Evolutionary conservation across 208 protist genomes (phyloP).

Genomic region (Trypanosoma theileri): DNA sequence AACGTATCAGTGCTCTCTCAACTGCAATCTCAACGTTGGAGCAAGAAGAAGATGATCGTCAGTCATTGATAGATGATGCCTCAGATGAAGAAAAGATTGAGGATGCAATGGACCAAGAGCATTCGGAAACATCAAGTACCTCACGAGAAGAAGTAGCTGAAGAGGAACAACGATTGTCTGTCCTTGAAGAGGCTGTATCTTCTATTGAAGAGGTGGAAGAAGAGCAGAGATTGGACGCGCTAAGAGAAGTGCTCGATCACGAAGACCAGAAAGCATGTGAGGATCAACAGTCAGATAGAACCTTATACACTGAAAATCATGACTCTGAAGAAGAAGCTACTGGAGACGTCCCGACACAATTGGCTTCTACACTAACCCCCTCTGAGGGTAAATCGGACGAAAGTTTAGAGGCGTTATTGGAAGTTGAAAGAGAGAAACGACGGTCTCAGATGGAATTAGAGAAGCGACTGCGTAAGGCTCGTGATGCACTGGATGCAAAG

Average conservation of each 20-base stretch:
- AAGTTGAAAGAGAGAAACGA: slow-evolving; percentile 32
- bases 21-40: not conserved
- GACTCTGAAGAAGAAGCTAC: not conserved
- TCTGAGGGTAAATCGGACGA: not conserved
- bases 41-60: not conserved
- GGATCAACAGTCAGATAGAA: not conserved
- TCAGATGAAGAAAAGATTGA: not conserved
- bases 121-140: not conserved
- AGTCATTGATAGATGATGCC: no score
- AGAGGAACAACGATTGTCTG: not conserved
- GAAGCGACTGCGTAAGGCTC: slow-evolving; percentile 17
- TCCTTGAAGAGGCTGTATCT: not conserved
- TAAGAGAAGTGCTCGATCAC: not conserved
- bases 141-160: slow-evolving; percentile 14
- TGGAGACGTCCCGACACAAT: not conserved
- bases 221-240: not conserved
- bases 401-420: slow-evolving; percentile 31
- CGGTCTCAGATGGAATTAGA: slow-evolving; percentile 21
- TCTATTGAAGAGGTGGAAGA: slow-evolving; percentile 2
- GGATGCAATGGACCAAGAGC: not conserved
- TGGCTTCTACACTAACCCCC: not conserved
- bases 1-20: not conserved
- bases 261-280: not conserved
- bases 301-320: not conserved
- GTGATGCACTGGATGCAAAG: slow-evolving; percentile 31